Base-by-base conservation (phyloP, 2,329 filamentous ascomycete species). In the Pseudocercospora musae region DNA sequence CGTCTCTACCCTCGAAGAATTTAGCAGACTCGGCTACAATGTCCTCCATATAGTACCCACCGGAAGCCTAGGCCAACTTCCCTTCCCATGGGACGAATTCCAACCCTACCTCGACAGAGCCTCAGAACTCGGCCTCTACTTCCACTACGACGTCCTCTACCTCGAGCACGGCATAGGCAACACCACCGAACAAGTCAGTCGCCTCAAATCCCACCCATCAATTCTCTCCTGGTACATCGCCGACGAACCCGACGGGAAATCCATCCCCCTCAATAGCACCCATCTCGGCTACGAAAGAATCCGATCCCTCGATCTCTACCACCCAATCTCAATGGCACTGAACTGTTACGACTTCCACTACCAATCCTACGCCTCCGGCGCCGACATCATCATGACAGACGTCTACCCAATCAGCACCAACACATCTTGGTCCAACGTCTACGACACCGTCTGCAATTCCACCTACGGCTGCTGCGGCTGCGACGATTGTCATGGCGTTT, bases 321-420 rank as follows among this genome's bases (percentile, higher is more conserved):
- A 87, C 72, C 85, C 85, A 0, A 79, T 85, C 2, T 82, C 82
- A 1, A 75, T 87, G 3, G 82, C 81, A 2, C 79, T 88, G 33
- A 87, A 87, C 75, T 87, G 85, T 77, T 79, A 81, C 62, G 81
- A 87, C 73, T 87, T 85, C 72, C 81, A 86, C 73, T 87, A 85
- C 69, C 72, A 73, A 2, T 73, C 80, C 7, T 88, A 88, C 75
- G 76, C 81, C 0, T 72, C 74, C 2, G 83, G 81, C 23, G 81
- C 82, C 5, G 85, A 87, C 68, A 82, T 87, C 65, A 72, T 88
- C 63, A 81, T 87, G 75, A 79, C 79, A 20, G 85, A 87, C 67
- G 80, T 80, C 1, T 88, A 87, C 70, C 85, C 85, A 1, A 79
- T 88, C 64, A 82, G 79, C 31, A 81, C 82, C 63, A 86, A 86